Percentiles rank a stretch among this genome's conserved stretches.
Conservation (phyloP, 163 green algal species). For the Coccomyxa subellipsoidea region DNA sequence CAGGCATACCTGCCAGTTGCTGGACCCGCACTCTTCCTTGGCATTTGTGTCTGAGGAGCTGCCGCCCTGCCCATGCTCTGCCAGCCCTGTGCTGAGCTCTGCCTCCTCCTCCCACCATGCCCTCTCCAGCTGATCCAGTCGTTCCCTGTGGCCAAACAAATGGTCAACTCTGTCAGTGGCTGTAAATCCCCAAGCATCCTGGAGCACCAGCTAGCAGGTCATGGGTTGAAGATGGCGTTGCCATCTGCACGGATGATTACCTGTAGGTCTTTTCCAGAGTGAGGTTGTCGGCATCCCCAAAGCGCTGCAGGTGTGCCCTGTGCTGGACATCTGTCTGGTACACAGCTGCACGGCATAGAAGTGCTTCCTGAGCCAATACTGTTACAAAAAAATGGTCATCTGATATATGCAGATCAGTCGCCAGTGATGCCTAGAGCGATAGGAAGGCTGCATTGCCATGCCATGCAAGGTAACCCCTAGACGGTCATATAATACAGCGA, state of each 20-base stretch:
- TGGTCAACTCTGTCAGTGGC: no score
- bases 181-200: no score
- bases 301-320: conserved; percentile 40
- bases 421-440: no score
- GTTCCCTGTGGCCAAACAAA: conserved; percentile 18
- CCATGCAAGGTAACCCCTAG: neutral
- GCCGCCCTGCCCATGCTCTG: conserved; percentile 2
- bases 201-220: no score
- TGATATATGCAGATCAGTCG: neutral
- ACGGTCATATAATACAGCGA: no score
- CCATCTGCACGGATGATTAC: conserved; percentile 16
- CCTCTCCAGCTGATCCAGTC: conserved; percentile 40
- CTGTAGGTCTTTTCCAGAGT: conserved; percentile 40
- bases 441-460: neutral
- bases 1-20: conserved; percentile 5
- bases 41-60: neutral
- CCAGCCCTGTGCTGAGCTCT: conserved; percentile 23
- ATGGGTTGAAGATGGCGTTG: no score
- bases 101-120: conserved; percentile 58
- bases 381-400: no score
- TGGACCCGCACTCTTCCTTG: neutral
- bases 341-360: conserved; percentile 8
- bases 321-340: conserved; percentile 23
- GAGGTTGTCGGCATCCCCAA: conserved; percentile 40
- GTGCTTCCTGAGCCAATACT: no score